phyloP scores from a whole-genome alignment of 345 rosid genomes.

The Limnanthes douglasii region DNA sequence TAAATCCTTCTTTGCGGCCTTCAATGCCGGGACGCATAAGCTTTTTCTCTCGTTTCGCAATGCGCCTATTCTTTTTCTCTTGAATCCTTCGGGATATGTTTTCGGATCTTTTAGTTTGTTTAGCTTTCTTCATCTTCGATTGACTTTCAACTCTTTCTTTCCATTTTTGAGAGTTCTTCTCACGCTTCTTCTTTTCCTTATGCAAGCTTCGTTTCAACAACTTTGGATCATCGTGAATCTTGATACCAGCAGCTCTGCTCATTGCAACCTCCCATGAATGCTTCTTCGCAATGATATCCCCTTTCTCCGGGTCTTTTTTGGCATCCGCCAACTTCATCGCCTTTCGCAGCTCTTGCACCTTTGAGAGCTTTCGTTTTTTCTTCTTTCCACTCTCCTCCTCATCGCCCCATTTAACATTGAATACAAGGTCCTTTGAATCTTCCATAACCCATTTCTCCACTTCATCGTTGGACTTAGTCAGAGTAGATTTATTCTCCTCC shows the following conservation, averaged over 20 bases:
- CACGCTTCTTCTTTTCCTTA: constrained; percentile 54
- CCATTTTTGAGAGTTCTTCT: constrained; percentile 83
- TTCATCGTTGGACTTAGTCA: constrained; percentile 18
- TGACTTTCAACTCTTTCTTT: constrained; percentile 53
- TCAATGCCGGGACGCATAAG: constrained; percentile 82
- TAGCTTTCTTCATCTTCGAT: constrained; percentile 45
- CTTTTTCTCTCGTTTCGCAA: constrained; percentile 85
- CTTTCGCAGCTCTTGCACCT: constrained; percentile 50
- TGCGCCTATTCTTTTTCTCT: constrained; percentile 54
- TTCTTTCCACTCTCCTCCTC: constrained; percentile 45
- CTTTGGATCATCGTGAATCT: constrained; percentile 77
- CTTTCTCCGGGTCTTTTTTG: constrained; percentile 73
- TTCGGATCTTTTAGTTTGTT: constrained; percentile 59
- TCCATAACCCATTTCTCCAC: too few species aligned
- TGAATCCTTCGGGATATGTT: constrained; percentile 56
- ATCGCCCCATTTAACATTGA: constrained; percentile 53
- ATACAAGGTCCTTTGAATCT: constrained; percentile 64
- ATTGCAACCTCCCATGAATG: constrained; percentile 68
- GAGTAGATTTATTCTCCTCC: constrained; percentile 17
- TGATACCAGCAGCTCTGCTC: constrained; percentile 64
- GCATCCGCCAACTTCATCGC: constrained; percentile 46
- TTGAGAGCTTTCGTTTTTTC: constrained; percentile 45
- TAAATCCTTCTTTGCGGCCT: constrained; percentile 50
- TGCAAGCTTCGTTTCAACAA: constrained; percentile 60
- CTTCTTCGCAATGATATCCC: constrained; percentile 36